Percentiles rank a stretch among this genome's conserved stretches.
phyloP scores from a whole-genome alignment of 1,139 yeast genomes.

The Protomyces lactucae-debilis region DNA sequence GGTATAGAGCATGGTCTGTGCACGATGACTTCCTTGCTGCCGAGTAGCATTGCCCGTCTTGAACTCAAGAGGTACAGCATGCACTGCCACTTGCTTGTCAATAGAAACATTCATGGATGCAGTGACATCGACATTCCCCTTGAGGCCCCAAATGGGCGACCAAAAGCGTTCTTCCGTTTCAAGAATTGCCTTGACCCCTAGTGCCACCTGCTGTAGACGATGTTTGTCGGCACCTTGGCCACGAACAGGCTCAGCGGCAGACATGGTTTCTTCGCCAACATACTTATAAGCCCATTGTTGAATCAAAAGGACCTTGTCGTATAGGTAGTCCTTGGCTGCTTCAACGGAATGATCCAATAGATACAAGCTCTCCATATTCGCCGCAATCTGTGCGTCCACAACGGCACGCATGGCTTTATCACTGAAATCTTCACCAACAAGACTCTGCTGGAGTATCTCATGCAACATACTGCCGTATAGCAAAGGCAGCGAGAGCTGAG shows the following conservation, averaged over 20 bases:
- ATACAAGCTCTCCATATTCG: slow-evolving; percentile 50
- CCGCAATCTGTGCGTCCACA: slow-evolving; percentile 47
- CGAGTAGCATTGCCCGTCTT: slow-evolving; percentile 62
- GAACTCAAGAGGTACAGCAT: slow-evolving; percentile 64
- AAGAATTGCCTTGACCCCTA: slow-evolving; percentile 56
- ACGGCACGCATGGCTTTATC: slow-evolving; percentile 46
- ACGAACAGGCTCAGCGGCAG: slow-evolving; percentile 9
- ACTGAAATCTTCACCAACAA: slow-evolving; percentile 46
- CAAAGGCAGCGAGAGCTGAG: slow-evolving; percentile 58
- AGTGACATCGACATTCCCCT: slow-evolving; percentile 87
- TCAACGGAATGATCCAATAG: slow-evolving; percentile 53
- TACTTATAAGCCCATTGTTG: slow-evolving; percentile 59
- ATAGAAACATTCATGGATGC: slow-evolving; percentile 52
- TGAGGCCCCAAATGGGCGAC: slow-evolving; percentile 88
- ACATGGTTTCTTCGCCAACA: slow-evolving; percentile 35
- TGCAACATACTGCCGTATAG: slow-evolving; percentile 78
- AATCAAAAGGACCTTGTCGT: slow-evolving; percentile 54
- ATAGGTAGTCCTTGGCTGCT: slow-evolving; percentile 47
- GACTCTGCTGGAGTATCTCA: slow-evolving; percentile 65
- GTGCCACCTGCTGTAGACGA: slow-evolving; percentile 10
- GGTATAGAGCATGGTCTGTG: slow-evolving; percentile 84
- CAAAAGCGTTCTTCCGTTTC: slow-evolving; percentile 88
- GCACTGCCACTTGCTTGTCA: slow-evolving; percentile 21
- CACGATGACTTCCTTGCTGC: slow-evolving; percentile 65
- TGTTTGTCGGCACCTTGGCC: slow-evolving; percentile 12